Conservation (phyloP, 2,329 filamentous ascomycete species). For the Aspergillus sp. region DNA sequence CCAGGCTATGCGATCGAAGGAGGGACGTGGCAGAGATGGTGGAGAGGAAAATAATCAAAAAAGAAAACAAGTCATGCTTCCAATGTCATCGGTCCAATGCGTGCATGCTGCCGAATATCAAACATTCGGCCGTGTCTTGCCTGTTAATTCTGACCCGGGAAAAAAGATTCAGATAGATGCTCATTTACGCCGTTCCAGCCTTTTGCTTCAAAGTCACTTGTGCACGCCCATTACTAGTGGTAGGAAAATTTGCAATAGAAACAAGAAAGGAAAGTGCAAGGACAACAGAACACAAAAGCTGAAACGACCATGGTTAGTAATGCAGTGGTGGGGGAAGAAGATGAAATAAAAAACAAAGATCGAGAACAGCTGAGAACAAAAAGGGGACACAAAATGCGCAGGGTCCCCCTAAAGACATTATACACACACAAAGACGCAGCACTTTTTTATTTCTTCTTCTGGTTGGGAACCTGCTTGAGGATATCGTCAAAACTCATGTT, state of each 20-base stretch:
- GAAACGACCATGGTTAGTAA: conserved; percentile 11
- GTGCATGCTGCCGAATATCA: conserved; percentile 8
- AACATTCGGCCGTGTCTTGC: conserved; percentile 13
- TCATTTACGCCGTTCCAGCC: conserved; percentile 22
- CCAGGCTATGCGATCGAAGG: background rate
- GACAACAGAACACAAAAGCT: conserved; percentile 13
- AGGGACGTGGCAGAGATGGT: background rate
- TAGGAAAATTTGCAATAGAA: conserved; percentile 14
- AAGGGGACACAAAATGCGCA: conserved; percentile 12
- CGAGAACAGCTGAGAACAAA: conserved; percentile 13
- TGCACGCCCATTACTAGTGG: conserved; percentile 18
- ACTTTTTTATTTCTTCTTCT: conserved; percentile 37
- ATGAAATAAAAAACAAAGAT: conserved; percentile 9
- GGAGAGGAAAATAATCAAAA: conserved; percentile 3
- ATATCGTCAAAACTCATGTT: conserved; percentile 54
- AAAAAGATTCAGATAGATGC: conserved; percentile 12
- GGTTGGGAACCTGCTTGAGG: conserved; percentile 42
- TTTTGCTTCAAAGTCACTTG: conserved; percentile 16
- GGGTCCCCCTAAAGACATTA: conserved; percentile 4
- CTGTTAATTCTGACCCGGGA: conserved; percentile 7
- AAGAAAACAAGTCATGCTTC: conserved; percentile 4
- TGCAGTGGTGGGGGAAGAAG: conserved; percentile 1
- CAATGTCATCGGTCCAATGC: conserved; percentile 3
- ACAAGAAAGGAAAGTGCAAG: conserved; percentile 6
- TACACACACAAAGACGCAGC: conserved; percentile 9